A percentile compares a stretch with the other conserved stretches of the same genome.
Conservation (phyloP, 495 filamentous ascomycete genomes). For the Lasiosphaeris hirsuta region DNA sequence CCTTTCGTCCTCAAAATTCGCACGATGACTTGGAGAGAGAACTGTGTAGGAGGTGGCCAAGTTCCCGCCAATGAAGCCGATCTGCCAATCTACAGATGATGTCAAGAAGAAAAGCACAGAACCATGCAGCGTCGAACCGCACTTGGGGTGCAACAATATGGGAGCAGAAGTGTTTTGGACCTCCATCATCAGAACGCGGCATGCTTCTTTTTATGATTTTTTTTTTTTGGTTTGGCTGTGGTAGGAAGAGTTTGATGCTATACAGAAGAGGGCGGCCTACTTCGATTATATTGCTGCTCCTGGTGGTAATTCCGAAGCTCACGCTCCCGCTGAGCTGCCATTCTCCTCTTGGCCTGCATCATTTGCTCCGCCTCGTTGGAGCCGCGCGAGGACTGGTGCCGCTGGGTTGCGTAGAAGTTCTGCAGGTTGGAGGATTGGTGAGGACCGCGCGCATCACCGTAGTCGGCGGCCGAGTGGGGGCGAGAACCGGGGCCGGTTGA, state of each 20-base stretch:
- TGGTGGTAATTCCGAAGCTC: conserved; percentile 99
- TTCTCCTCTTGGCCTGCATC: conserved; percentile 97
- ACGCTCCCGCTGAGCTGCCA: conserved; percentile 97
- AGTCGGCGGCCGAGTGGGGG: conserved; percentile 85
- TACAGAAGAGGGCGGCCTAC: conserved; percentile 69
- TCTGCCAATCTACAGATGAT: conserved; percentile 27
- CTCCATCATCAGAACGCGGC: conserved; percentile 13
- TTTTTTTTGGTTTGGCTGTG: conserved; percentile 47
- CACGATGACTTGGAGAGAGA: conserved; percentile 4
- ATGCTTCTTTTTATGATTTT: conserved; percentile 33
- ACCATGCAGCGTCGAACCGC: conserved; percentile 40
- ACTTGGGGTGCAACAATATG: conserved; percentile 38
- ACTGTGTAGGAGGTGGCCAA: not conserved
- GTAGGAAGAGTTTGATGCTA: conserved; percentile 50
- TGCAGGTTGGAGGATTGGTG: conserved; percentile 81
- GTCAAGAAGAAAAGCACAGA: conserved; percentile 35
- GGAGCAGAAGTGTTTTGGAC: conserved; percentile 17
- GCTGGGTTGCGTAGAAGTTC: conserved; percentile 90
- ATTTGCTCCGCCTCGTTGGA: conserved; percentile 96
- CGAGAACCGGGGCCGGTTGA: conserved; percentile 48
- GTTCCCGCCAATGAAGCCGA: conserved; percentile 1
- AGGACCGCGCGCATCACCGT: conserved; percentile 60
- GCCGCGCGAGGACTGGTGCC: conserved; percentile 76
- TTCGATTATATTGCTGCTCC: conserved; percentile 99
- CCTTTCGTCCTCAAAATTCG: conserved; percentile 20